Percentiles rank a stretch among this genome's conserved stretches.
Evolutionary conservation across 2,329 filamentous ascomycete species (phyloP).

Genomic region (Diaporthe batatas): DNA sequence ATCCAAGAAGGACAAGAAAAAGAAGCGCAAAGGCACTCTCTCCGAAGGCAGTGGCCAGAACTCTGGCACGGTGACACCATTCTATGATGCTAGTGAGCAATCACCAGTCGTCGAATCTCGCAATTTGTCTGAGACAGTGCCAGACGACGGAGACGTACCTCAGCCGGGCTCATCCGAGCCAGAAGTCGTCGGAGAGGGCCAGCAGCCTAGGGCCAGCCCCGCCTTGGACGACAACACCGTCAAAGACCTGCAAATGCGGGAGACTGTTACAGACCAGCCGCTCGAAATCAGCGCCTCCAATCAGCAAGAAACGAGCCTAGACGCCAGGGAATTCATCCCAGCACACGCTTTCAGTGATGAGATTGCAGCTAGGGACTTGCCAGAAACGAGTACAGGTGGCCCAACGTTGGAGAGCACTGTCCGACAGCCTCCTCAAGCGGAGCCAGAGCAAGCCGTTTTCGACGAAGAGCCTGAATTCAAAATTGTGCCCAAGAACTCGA

Average conservation of each 20-base stretch:
- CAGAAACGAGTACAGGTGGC: background rate
- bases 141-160: background rate
- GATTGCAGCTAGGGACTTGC: background rate
- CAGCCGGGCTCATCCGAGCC: background rate
- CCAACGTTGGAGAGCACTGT: slow-evolving; percentile 1
- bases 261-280: background rate
- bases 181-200: background rate
- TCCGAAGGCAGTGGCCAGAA: slow-evolving; percentile 29
- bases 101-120: background rate
- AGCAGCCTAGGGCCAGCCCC: background rate
- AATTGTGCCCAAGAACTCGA: slow-evolving; percentile 4
- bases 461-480: background rate
- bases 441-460: background rate
- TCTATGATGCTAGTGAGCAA: slow-evolving; percentile 16
- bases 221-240: background rate
- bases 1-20: slow-evolving; percentile 51
- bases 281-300: background rate
- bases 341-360: background rate
- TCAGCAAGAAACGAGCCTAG: background rate
- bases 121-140: background rate
- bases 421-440: background rate
- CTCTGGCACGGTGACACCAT: slow-evolving; percentile 27
- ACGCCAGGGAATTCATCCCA: background rate
- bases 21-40: slow-evolving; percentile 38
- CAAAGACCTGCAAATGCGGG: background rate